Conservation (phyloP, 2,329 filamentous ascomycete species). For the Elsinoe ampelina region DNA sequence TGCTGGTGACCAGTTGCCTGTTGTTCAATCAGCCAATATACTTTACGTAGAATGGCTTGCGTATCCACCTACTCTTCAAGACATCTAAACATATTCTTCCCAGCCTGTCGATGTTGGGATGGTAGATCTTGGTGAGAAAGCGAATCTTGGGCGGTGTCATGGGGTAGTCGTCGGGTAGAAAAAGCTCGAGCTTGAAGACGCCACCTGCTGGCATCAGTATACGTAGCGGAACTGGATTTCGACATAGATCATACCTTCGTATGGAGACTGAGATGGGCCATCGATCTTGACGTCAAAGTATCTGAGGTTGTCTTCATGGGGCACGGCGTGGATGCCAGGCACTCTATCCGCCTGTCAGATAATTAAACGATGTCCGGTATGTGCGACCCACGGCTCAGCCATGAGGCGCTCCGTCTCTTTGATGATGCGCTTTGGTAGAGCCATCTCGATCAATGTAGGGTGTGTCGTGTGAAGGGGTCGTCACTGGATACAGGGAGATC, state of each 20-base stretch:
- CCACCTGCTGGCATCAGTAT: conserved; percentile 45
- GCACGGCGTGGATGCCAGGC: conserved; percentile 87
- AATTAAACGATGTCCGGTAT: conserved; percentile 12
- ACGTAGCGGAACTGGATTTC: not conserved
- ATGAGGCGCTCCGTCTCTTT: conserved; percentile 98
- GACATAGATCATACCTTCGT: conserved; percentile 59
- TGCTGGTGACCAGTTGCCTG: conserved; percentile 97
- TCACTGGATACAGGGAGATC: not conserved
- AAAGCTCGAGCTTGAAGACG: conserved; percentile 93
- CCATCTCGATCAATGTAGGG: conserved; percentile 36
- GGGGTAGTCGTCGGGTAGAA: conserved; percentile 95
- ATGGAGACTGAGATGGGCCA: conserved; percentile 83
- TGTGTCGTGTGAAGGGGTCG: not conserved
- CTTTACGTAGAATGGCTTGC: not conserved
- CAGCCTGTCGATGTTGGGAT: conserved; percentile 96
- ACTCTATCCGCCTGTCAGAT: conserved; percentile 49
- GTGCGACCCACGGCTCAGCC: conserved; percentile 71
- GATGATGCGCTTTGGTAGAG: conserved; percentile 89
- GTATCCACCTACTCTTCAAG: conserved; percentile 63
- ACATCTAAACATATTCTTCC: conserved; percentile 96
- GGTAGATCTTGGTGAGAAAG: conserved; percentile 98
- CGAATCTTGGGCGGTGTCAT: conserved; percentile 99
- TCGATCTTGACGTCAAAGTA: conserved; percentile 98
- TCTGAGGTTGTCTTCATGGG: conserved; percentile 92
- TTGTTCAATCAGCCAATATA: conserved; percentile 10